Percentiles rank a stretch among this genome's conserved stretches.
phyloP scores from a whole-genome alignment of 495 filamentous ascomycete genomes.

The Trichoderma orchidacearum region DNA sequence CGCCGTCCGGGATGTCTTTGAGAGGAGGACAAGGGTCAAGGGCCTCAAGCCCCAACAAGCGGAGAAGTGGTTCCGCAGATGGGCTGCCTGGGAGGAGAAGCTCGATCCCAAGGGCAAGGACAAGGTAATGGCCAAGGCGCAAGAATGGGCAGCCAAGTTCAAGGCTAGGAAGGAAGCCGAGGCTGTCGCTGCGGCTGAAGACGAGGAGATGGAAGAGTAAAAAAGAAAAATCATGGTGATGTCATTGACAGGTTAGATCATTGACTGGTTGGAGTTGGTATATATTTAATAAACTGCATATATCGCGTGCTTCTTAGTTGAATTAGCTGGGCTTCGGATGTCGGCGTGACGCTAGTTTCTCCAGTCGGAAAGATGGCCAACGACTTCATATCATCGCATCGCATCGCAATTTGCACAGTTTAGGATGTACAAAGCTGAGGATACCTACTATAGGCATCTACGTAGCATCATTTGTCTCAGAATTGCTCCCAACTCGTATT shows the following conservation, averaged over 20 bases:
- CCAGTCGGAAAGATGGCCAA: no score
- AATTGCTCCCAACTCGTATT: not conserved
- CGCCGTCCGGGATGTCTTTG: conserved; percentile 58
- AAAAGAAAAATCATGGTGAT: not conserved
- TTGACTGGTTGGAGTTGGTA: not conserved
- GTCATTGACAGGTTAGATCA: not conserved
- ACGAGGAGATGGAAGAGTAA: conserved; percentile 4
- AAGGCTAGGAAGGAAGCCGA: conserved; percentile 37
- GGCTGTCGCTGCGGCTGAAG: conserved; percentile 11
- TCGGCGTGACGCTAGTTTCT: no score
- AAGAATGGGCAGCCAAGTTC: conserved; percentile 41
- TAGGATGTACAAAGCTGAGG: not conserved
- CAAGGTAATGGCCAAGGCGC: conserved; percentile 59
- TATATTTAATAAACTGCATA: not conserved
- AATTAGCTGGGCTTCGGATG: not conserved
- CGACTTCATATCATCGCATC: no score
- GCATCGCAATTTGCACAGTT: no score
- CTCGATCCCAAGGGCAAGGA: conserved; percentile 57
- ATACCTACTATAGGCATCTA: not conserved
- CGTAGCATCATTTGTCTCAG: not conserved
- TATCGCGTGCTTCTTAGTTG: not conserved
- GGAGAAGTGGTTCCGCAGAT: conserved; percentile 70
- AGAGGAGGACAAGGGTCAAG: conserved; percentile 60
- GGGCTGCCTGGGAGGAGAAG: conserved; percentile 68
- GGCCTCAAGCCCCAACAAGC: conserved; percentile 59